Conservation (phyloP, 225 moss, liverwort and hornwort species). For the Straminergon stramineum region DNA sequence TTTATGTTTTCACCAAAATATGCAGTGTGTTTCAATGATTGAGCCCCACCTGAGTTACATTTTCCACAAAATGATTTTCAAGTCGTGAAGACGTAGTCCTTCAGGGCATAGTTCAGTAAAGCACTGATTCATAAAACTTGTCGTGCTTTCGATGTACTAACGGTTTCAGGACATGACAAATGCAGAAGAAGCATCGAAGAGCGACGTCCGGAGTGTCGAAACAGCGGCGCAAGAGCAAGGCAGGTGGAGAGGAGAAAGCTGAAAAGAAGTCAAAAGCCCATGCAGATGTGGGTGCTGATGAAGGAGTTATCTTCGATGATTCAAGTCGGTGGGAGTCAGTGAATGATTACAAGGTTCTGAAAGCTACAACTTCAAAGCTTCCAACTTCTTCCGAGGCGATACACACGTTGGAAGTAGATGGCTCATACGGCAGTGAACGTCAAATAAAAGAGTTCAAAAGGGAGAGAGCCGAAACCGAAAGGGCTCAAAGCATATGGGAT, state of each 20-base stretch:
- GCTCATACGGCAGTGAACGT: neutral
- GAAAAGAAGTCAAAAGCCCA: conserved; percentile 3
- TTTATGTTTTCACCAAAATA: neutral
- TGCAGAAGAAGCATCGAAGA: conserved; percentile 33
- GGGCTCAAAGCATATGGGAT: conserved; percentile 46
- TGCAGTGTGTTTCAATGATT: neutral
- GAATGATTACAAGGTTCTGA: conserved; percentile 45
- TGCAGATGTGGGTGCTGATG: neutral
- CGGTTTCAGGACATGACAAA: neutral
- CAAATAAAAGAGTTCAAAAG: conserved; percentile 2
- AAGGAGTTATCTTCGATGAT: conserved; percentile 5
- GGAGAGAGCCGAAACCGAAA: conserved; percentile 27
- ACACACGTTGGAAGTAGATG: conserved; percentile 1
- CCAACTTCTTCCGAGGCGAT: neutral
- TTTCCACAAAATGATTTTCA: neutral
- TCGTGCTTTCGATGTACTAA: neutral
- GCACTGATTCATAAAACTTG: neutral
- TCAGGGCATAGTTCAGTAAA: neutral
- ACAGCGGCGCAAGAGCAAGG: conserved; percentile 15
- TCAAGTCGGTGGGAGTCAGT: conserved; percentile 28
- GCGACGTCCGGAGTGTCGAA: conserved; percentile 7
- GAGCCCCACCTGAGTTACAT: neutral
- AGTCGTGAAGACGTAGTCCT: neutral
- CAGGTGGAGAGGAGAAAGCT: conserved; percentile 2
- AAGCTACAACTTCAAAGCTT: conserved; percentile 8